These are phyloP conservation scores for Nothophaeocryptopus gaeumannii DNA, from an alignment of 2,329 filamentous ascomycete species.

Conservation along the genomic window DNA sequence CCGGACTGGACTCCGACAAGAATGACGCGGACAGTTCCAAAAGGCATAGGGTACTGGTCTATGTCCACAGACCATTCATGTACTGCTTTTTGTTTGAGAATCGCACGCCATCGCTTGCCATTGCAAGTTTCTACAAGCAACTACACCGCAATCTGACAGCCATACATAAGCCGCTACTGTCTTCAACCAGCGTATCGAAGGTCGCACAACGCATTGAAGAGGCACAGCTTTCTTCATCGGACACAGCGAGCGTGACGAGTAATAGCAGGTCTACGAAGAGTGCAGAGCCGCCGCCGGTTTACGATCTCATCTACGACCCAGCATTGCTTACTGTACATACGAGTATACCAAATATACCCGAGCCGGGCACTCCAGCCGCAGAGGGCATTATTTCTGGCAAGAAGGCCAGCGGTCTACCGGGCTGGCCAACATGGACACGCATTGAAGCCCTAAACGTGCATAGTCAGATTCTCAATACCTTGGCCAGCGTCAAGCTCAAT, in stretches of 20 bases:
- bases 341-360: conserved; percentile 63
- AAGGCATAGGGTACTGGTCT: conserved; percentile 65
- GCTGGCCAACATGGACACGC: conserved; percentile 47
- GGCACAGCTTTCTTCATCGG: conserved; percentile 27
- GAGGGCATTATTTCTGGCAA: conserved; percentile 35
- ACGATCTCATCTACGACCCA: conserved; percentile 61
- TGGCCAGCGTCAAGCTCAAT: conserved; percentile 49
- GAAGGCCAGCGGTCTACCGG: conserved; percentile 14
- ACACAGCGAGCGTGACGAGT: conserved; percentile 33
- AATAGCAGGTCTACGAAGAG: conserved; percentile 33
- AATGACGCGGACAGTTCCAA: conserved; percentile 20
- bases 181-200: conserved; percentile 41
- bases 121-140: conserved; percentile 47
- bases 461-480: conserved; percentile 57
- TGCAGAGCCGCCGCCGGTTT: conserved; percentile 43
- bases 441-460: conserved; percentile 62
- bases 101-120: conserved; percentile 54
- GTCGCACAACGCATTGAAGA: conserved; percentile 43
- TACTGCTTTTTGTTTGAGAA: conserved; percentile 71
- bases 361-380: conserved; percentile 45
- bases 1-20: conserved; percentile 12
- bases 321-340: conserved; percentile 57
- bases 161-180: conserved; percentile 45
- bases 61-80: conserved; percentile 70
- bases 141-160: conserved; percentile 53